These are phyloP conservation scores for Carex myosuroides DNA, from an alignment of 176 grass and related monocot species.

Conservation along the genomic window DNA sequence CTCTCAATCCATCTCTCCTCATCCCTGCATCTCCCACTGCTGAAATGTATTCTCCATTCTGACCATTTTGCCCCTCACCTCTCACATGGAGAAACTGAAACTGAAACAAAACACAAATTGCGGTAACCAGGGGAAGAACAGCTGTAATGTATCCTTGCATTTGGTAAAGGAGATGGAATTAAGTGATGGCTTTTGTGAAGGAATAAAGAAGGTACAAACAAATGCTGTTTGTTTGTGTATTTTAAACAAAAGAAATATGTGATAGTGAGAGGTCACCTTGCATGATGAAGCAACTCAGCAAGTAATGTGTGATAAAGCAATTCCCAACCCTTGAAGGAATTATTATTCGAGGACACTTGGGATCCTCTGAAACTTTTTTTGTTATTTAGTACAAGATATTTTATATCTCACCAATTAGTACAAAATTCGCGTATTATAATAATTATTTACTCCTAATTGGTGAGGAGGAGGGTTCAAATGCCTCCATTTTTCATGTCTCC, in stretches of 20 bases:
- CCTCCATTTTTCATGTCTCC: too few species aligned
- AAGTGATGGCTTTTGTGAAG: not conserved
- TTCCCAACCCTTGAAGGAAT: not conserved
- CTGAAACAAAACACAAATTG: not conserved
- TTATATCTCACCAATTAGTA: too few species aligned
- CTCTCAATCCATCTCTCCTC: conserved; percentile 62
- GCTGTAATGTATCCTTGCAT: not conserved
- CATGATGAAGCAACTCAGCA: too few species aligned
- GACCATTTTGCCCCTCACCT: not conserved
- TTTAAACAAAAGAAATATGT: not conserved
- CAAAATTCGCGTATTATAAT: too few species aligned
- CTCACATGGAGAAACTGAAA: not conserved
- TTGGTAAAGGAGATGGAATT: not conserved
- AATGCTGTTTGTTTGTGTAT: not conserved
- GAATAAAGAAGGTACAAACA: not conserved
- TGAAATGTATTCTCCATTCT: conserved; percentile 30
- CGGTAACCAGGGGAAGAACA: not conserved
- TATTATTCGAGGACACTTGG: not conserved
- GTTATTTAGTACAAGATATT: too few species aligned
- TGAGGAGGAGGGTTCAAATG: too few species aligned
- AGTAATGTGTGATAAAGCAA: not conserved
- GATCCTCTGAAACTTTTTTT: not conserved
- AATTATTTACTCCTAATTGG: too few species aligned
- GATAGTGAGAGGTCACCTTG: conserved; percentile 7
- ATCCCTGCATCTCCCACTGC: conserved; percentile 81